Evolutionary conservation across 192 early-diverging fungal species (phyloP).

Genomic region (Funneliformis geosporum): DNA sequence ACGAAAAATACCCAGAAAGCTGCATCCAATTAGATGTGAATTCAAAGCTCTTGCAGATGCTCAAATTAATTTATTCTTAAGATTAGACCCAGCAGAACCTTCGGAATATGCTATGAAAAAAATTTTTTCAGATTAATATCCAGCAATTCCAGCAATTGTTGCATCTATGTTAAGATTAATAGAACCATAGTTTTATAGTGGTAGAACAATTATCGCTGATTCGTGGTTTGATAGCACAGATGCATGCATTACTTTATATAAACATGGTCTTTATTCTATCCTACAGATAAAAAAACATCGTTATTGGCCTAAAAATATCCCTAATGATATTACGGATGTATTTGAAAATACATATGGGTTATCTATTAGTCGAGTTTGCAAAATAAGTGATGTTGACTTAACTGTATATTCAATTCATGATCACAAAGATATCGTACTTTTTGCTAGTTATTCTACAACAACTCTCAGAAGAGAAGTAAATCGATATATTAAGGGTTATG

Average conservation of each 20-base stretch:
- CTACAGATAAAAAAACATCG: neutral
- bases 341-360: neutral
- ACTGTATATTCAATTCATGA: neutral
- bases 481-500: conserved; percentile 3
- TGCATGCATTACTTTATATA: neutral
- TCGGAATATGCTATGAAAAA: conserved; percentile 12
- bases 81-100: neutral
- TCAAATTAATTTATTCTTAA: neutral
- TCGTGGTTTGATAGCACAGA: neutral
- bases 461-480: conserved; percentile 3
- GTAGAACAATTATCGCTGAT: neutral
- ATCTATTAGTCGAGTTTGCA: neutral
- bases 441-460: conserved; percentile 15
- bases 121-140: conserved; percentile 1
- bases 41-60: neutral
- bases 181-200: neutral
- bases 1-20: neutral
- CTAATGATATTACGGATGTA: neutral
- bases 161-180: neutral
- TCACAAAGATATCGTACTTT: conserved; percentile 1
- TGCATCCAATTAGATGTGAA: neutral
- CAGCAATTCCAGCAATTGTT: neutral
- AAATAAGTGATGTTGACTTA: conserved; percentile 4
- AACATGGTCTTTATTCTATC: neutral
- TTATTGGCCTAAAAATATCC: conserved; percentile 7